Percentiles rank a stretch among this genome's conserved stretches.
These are phyloP conservation scores for Novymonas esmeraldas DNA, from an alignment of 208 protist species.

Conservation along the genomic window DNA sequence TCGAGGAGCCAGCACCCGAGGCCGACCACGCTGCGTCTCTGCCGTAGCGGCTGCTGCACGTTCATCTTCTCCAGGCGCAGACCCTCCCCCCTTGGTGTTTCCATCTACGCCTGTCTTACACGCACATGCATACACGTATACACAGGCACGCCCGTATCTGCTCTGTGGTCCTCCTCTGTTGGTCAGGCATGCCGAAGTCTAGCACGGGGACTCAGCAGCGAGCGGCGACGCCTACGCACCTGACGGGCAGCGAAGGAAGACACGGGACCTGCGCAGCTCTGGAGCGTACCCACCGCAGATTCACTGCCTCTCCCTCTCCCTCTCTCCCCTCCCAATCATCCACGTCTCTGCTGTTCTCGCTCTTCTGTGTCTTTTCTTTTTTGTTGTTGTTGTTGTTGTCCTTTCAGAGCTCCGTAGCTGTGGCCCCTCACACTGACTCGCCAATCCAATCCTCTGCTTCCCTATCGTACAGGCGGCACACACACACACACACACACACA, in stretches of 20 bases:
- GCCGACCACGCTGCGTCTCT: background rate
- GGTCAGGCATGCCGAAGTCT: too few species aligned
- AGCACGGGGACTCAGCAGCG: background rate
- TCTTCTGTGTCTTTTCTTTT: background rate
- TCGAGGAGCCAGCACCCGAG: conserved; percentile 27
- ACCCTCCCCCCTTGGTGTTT: too few species aligned
- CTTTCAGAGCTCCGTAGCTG: too few species aligned
- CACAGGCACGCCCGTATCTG: too few species aligned
- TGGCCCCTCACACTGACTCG: too few species aligned
- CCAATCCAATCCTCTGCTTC: too few species aligned
- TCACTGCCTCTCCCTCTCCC: background rate
- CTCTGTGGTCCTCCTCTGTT: too few species aligned
- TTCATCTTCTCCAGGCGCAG: too few species aligned
- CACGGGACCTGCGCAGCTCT: background rate
- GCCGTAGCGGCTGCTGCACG: background rate
- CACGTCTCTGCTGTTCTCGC: background rate
- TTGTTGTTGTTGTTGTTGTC: background rate
- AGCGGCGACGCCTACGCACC: background rate
- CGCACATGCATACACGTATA: background rate
- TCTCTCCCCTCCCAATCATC: background rate
- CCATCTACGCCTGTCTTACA: too few species aligned
- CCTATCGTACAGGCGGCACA: too few species aligned
- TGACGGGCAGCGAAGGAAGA: too few species aligned
- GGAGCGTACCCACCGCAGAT: background rate
- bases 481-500: background rate